Base-by-base conservation (phyloP, 2,329 filamentous ascomycete genomes). In the Fusarium duplospermum region DNA sequence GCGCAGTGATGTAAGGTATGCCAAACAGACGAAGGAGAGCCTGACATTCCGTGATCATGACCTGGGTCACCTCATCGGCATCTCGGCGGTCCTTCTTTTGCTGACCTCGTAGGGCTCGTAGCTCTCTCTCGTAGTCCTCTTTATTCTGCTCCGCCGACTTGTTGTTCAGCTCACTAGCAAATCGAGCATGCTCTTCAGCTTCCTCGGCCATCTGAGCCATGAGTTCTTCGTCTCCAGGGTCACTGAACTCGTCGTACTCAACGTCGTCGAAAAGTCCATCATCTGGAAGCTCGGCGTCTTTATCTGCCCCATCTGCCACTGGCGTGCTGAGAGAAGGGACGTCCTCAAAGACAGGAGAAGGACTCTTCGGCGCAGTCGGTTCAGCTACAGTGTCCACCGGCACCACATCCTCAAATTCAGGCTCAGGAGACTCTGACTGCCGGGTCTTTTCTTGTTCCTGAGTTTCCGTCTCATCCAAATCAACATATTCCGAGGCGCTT, bases 31-130 rank as follows among this genome's bases (percentile, higher is more conserved):
- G 89, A 22, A 99, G 89, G 0, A 99, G 89, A 54, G 96, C 93
- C 81, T 99, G 96, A 73, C 96, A 98, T 83, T 99, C 97, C 1
- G 92, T 91, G 45, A 98, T 91, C 96, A 99, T 99, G 75, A 96
- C 93, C 75, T 97, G 94, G 0, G 95, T 97, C 5, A 99, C 96
- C 82, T 99, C 96, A 78, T 99, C 97, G 0, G 97, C 96, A 80
- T 99, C 96, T 78, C 96, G 90, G 1, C 95, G 92, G 79, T 99
- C 96, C 81, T 97, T 98, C 83, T 97, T 98, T 80, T 99, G 96
- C 80, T 99, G 96, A n/a, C 86, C 92, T 31, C 96, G 93, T 4
- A 99, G 87, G 60, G 95, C 92, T 75, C 93, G 94, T 14, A 99
- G 88, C 80, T 99, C 96, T 68, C 89, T 88, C 76, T 99, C 96